Evolutionary conservation across 768 basidiomycete genomes (phyloP), one percentile per base, ranked within the genome.

Genomic region (Phaeolepiota aurea): DNA sequence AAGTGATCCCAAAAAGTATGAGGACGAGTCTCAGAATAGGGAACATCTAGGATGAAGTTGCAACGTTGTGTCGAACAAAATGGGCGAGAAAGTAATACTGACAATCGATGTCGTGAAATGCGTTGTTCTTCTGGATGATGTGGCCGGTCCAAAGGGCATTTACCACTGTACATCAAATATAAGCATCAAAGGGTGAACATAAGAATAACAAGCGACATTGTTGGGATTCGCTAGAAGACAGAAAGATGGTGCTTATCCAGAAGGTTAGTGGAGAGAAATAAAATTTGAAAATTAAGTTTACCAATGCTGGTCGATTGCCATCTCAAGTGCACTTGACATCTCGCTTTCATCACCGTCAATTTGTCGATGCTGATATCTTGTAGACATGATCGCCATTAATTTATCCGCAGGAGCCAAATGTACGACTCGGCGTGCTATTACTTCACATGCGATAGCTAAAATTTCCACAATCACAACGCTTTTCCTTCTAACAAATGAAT

Each of bases 281-380:
- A 28, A 7, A 28, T 28, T 28, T 28, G 7, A 28, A 28, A 28
- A n/a, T 9, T 15, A 11, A 54, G 28, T 48, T 15, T 52, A 90
- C 88, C 90, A 89, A 50, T 90, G 79, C 40, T 87, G 77, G 58
- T 97, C 93, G 45, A 94, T 87, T n/a, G 93, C 91, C 57, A 82
- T 65, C 57, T 97, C 93, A 32, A 96, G 65, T 5, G 85, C 82
- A 51, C 85, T 89, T 3, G 77, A 66, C 49, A 79, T 72, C 32
- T 80, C 82, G 44, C 85, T 87, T 34, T 66, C 59, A 42, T 87
- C 87, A 0, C 86, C 90, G 53, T 94, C 87, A 23, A 67, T 54
- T 54, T 88, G 80, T 30, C 65, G 61, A 52, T 86, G 79, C 43
- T 72, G 71, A 60, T 79, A 91, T 3, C 93, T 74, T 2, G 76